Evolutionary conservation across 805 yeast genomes (phyloP).

Genomic region (Lachancea fermentati): DNA sequence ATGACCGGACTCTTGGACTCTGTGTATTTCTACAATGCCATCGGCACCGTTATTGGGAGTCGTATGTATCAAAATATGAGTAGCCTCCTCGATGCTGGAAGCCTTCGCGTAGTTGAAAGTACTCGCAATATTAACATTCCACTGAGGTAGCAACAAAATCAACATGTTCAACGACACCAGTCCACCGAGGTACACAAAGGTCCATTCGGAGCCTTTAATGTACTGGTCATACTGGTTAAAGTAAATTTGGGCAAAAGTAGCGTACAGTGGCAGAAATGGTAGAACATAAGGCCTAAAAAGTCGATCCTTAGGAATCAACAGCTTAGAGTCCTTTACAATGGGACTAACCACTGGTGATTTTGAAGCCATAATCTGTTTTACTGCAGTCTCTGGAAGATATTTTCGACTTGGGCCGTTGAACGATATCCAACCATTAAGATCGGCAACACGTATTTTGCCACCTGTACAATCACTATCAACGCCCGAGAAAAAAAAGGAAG

Average conservation of each 20-base stretch:
- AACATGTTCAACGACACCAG: slow-evolving; percentile 67
- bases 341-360: slow-evolving; percentile 58
- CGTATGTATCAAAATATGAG: slow-evolving; percentile 70
- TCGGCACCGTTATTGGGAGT: slow-evolving; percentile 83
- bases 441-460: background rate
- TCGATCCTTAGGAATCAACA: slow-evolving; percentile 63
- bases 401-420: too few species aligned
- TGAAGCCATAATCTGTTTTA: slow-evolving; percentile 13
- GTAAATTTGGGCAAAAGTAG: slow-evolving; percentile 63
- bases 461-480: background rate
- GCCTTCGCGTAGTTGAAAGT: slow-evolving; percentile 62
- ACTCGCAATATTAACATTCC: slow-evolving; percentile 74
- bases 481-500: background rate
- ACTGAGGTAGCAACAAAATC: slow-evolving; percentile 85
- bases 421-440: background rate
- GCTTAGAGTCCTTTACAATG: slow-evolving; percentile 63
- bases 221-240: slow-evolving; percentile 65
- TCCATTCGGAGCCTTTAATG: slow-evolving; percentile 92
- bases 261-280: slow-evolving; percentile 78
- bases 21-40: slow-evolving; percentile 61
- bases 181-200: slow-evolving; percentile 77
- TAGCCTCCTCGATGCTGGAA: slow-evolving; percentile 51
- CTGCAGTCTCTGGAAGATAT: too few species aligned
- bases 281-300: slow-evolving; percentile 68
- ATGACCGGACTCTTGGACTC: slow-evolving; percentile 51